phyloP scores from a whole-genome alignment of 306 rosid genomes.

The Carpinus fangiana region DNA sequence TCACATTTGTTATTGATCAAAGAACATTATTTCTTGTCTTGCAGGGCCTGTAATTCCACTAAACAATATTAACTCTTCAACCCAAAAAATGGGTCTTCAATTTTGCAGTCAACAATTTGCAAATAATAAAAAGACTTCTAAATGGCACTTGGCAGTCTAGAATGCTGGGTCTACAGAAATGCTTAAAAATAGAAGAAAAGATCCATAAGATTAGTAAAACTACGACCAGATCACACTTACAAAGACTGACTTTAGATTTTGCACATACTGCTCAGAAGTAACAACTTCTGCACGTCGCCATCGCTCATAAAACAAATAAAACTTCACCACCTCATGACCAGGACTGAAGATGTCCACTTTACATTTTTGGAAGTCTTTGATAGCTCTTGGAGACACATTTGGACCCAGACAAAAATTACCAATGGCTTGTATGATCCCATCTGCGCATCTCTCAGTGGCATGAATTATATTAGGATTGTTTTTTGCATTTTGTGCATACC shows the following conservation, averaged over 20 bases:
- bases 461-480: conserved; percentile 44
- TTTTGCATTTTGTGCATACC: conserved; percentile 58
- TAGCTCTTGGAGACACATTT: conserved; percentile 70
- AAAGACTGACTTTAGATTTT: conserved; percentile 44
- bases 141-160: not conserved
- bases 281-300: conserved; percentile 72
- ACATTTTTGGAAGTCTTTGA: conserved; percentile 36
- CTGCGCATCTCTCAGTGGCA: conserved; percentile 81
- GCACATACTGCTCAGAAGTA: conserved; percentile 47
- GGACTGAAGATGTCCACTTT: conserved; percentile 34
- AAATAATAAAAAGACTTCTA: not conserved
- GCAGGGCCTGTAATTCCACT: not conserved
- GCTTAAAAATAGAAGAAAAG: not conserved
- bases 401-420: conserved; percentile 66
- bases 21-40: not conserved
- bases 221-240: conserved; percentile 46
- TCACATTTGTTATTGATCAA: not conserved
- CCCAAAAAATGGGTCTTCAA: not conserved
- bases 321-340: conserved; percentile 59
- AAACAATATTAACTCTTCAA: not conserved
- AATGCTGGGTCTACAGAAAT: not conserved
- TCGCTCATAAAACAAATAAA: conserved; percentile 66
- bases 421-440: conserved; percentile 77
- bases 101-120: not conserved
- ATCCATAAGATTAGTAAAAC: not conserved